Base-by-base conservation (phyloP, 2,329 filamentous ascomycete genomes). In the Alternaria burnsii region DNA sequence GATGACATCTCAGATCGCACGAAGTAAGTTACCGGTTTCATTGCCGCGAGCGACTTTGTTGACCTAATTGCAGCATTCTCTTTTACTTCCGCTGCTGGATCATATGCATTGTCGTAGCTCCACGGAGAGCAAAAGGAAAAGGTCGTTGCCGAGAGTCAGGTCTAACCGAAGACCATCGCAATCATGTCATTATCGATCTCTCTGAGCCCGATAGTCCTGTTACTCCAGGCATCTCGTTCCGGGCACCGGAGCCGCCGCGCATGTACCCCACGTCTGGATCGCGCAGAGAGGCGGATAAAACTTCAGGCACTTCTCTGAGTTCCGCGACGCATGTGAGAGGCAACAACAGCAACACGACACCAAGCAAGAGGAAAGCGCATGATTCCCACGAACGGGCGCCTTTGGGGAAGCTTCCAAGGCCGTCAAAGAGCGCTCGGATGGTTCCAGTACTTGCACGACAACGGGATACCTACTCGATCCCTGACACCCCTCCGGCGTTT, bases 61-160 rank as follows among this genome's bases (percentile, higher is more conserved):
- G 16, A 67, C 10, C 5, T 3, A 2, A 8, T 14, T 10, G 0
- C 12, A 67, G 65, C 4, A 63, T 67, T 30, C 41, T 47, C 4
- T 67, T 63, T 14, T 61, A 55, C n/a, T 44, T 67, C 36, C 65
- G 58, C 5, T 67, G 65, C 43, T 67, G 65, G 62, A 58, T 65
- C 14, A 48, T 58, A 18, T 38, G 59, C 3, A 14, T 57, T 16
- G 57, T 53, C 10, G 50, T 53, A 7, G 46, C 36, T 10, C 40
- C 60, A 32, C 50, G 51, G 12, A 63, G 56, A 50, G 24, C 42
- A 6, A 59, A 59, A 43, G 55, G 40, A 6, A 57, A 65, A 50
- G 44, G 42, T 32, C 46, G 42, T 36, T n/a, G 7, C 1, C 32
- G 42, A 3, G 20, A 38, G n/a, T 46, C 8, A 1, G 44, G 11